Conservation (phyloP, 345 rosid species). For the Citropsis articulata region DNA sequence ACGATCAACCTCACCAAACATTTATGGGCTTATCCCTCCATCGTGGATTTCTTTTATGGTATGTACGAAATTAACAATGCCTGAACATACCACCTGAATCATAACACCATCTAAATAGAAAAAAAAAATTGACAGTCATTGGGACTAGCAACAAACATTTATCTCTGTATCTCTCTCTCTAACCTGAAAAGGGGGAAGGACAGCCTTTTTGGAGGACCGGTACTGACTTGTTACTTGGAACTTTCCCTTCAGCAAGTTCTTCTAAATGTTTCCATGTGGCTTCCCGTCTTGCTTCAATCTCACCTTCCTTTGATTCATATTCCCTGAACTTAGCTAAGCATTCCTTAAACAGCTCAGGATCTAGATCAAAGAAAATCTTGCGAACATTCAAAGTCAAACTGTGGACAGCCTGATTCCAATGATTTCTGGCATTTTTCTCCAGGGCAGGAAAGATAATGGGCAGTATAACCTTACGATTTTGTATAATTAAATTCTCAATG, state of each 20-base stretch:
- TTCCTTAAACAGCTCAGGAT: conserved; percentile 61
- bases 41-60: conserved; percentile 3
- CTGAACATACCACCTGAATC: conserved; percentile 5
- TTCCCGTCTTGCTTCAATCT: conserved; percentile 46
- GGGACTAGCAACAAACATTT: conserved; percentile 9
- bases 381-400: conserved; percentile 64
- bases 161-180: conserved; percentile 8
- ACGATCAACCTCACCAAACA: conserved; percentile 20
- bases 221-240: conserved; percentile 24
- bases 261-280: conserved; percentile 65
- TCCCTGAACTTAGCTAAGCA: conserved; percentile 53
- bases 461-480: conserved; percentile 56
- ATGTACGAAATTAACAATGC: neutral
- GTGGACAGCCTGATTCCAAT: conserved; percentile 77
- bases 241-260: conserved; percentile 44
- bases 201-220: conserved; percentile 18
- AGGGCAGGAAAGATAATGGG: conserved; percentile 64
- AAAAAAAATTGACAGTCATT: neutral
- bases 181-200: conserved; percentile 17
- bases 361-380: conserved; percentile 61
- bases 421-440: conserved; percentile 58
- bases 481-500: conserved; percentile 62
- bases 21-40: conserved; percentile 6
- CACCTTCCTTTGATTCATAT: conserved; percentile 48
- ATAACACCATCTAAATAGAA: conserved; percentile 11